Conservation (phyloP, 2,329 filamentous ascomycete genomes). For the Exutisphaerella laricina region DNA sequence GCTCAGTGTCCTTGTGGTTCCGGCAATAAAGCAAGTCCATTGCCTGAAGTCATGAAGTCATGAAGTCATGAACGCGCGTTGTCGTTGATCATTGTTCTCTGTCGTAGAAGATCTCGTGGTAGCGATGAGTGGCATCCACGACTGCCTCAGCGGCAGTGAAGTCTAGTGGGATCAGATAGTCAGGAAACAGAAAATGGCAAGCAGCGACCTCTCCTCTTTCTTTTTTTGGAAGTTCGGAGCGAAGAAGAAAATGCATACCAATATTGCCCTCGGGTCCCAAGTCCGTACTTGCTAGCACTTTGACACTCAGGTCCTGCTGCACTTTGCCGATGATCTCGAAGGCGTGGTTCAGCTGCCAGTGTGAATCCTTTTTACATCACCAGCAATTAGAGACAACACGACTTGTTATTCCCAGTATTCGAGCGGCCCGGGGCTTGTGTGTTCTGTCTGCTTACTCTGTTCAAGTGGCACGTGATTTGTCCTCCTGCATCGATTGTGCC, state of each 20-base stretch:
- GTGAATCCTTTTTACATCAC: slow-evolving; percentile 53
- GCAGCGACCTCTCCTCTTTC: too few species aligned
- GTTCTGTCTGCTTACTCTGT: slow-evolving; percentile 55
- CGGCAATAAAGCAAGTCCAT: neutral
- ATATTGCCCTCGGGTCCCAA: slow-evolving; percentile 56
- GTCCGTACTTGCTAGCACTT: slow-evolving; percentile 64
- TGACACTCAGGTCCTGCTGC: slow-evolving; percentile 64
- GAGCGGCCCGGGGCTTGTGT: too few species aligned
- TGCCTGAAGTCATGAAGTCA: neutral
- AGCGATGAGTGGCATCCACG: slow-evolving; percentile 77
- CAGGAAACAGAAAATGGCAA: too few species aligned
- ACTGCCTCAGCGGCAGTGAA: slow-evolving; percentile 65
- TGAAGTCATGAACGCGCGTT: too few species aligned
- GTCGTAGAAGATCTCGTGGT: slow-evolving; percentile 74
- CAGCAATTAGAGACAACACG: too few species aligned
- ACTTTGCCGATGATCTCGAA: slow-evolving; percentile 78
- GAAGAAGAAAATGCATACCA: slow-evolving; percentile 54
- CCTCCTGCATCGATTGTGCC: slow-evolving; percentile 77
- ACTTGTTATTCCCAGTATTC: too few species aligned
- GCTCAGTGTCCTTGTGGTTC: neutral
- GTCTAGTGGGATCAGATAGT: too few species aligned
- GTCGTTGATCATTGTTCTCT: slow-evolving; percentile 25
- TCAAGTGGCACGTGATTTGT: slow-evolving; percentile 66
- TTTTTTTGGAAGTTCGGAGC: too few species aligned
- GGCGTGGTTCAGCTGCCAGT: slow-evolving; percentile 63